phyloP scores from a whole-genome alignment of 345 rosid species.

The Hevea brasiliensis region DNA sequence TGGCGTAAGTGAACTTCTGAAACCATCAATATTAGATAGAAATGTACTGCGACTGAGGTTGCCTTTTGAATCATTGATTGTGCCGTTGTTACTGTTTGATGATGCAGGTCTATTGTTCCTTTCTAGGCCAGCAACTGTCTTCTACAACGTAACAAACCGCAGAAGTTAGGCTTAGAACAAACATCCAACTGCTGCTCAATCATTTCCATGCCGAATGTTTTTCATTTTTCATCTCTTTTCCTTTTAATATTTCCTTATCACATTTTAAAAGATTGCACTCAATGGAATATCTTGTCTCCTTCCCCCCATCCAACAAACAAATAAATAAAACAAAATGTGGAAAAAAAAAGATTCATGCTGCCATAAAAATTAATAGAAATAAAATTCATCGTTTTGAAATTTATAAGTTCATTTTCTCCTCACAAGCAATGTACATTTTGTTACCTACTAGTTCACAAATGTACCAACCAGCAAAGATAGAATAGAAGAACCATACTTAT shows the following conservation, averaged over 20 bases:
- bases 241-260: not conserved
- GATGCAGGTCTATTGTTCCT: constrained; percentile 28
- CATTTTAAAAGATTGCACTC: not conserved
- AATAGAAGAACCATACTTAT: no score
- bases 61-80: constrained; percentile 18
- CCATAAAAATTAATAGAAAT: not conserved
- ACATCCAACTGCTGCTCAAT: constrained; percentile 1
- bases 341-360: not conserved
- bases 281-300: not conserved
- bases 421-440: not conserved
- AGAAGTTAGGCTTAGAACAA: constrained; percentile 24
- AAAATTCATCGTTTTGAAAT: no score
- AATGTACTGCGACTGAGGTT: constrained; percentile 28
- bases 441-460: not conserved
- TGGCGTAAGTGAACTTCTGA: constrained; percentile 37
- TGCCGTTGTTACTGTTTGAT: constrained; percentile 24
- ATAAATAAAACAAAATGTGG: not conserved
- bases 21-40: constrained; percentile 31
- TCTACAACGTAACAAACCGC: constrained; percentile 43
- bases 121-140: constrained; percentile 59
- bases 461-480: not conserved
- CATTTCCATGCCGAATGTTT: not conserved
- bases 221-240: no score
- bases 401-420: not conserved
- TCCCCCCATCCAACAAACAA: not conserved